phyloP scores from a whole-genome alignment of 2,329 filamentous ascomycete species.

The Lachnellula occidentalis region DNA sequence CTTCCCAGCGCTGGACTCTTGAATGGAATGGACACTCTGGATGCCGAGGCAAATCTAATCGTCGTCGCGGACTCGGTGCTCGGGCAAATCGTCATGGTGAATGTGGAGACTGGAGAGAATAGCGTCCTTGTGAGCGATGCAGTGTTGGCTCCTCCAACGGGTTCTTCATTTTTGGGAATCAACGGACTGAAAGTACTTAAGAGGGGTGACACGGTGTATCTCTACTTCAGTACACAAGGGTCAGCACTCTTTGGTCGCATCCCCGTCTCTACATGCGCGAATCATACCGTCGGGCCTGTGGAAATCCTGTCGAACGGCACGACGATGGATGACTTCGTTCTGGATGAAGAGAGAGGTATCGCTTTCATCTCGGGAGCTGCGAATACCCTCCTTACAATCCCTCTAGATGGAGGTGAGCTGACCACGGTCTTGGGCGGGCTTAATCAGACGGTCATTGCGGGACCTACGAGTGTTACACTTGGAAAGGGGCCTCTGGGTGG shows the following conservation, averaged over 20 bases:
- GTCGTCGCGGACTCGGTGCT: constrained; percentile 24
- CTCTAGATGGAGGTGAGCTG: not conserved
- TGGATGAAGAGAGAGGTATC: constrained; percentile 4
- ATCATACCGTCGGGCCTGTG: constrained; percentile 5
- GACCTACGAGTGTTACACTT: constrained; percentile 12
- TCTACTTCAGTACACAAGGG: constrained; percentile 15
- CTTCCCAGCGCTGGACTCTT: constrained; percentile 19
- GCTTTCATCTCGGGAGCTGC: constrained; percentile 8
- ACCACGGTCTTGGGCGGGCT: constrained; percentile 1
- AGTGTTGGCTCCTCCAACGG: constrained; percentile 14
- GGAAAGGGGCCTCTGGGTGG: not conserved
- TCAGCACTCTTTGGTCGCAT: constrained; percentile 14
- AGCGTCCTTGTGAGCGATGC: constrained; percentile 17
- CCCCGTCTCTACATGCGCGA: constrained; percentile 6
- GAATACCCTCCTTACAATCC: constrained; percentile 8
- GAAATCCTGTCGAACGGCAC: constrained; percentile 8
- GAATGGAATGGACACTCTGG: constrained; percentile 24
- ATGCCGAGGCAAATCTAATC: constrained; percentile 10
- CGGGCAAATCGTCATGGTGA: constrained; percentile 26
- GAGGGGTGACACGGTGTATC: constrained; percentile 1
- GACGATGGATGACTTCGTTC: constrained; percentile 13
- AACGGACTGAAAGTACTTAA: constrained; percentile 13
- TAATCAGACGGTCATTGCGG: constrained; percentile 6
- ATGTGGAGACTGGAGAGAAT: constrained; percentile 19
- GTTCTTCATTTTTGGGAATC: constrained; percentile 3